Percentiles rank a stretch among this genome's conserved stretches.
Conservation (phyloP, 352 stramenopile species). For the Phytopythium litorale region DNA sequence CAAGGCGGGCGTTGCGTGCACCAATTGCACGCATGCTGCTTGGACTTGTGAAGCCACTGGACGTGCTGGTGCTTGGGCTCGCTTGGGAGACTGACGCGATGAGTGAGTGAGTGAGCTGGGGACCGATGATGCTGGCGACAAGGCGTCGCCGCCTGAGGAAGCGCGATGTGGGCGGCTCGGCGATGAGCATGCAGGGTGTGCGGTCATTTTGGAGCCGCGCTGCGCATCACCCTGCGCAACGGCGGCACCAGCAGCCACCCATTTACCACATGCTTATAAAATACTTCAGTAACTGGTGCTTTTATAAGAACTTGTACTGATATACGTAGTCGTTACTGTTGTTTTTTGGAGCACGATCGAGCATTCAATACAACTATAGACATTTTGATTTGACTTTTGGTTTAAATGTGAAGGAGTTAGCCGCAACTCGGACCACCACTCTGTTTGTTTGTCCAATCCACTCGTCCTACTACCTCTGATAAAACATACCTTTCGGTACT, state of each 20-base stretch:
- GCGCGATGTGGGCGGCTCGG: not conserved
- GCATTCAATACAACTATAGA: not conserved
- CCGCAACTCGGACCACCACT: not conserved
- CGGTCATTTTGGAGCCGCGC: no score
- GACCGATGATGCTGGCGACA: not conserved
- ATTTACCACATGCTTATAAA: not conserved
- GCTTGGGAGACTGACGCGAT: no score
- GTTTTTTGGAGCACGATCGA: not conserved
- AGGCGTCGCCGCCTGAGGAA: not conserved
- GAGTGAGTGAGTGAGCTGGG: no score
- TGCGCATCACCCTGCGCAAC: not conserved
- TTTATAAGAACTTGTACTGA: no score
- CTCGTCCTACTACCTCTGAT: not conserved
- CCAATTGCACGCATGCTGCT: no score
- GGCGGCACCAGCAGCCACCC: not conserved
- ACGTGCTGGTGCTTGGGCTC: no score
- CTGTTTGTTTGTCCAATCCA: conserved; percentile 11
- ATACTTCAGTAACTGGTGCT: not conserved
- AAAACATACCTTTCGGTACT: not conserved
- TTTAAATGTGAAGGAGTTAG: not conserved
- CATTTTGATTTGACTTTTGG: not conserved
- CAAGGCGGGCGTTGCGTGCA: no score
- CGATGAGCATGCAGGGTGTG: not conserved
- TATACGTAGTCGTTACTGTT: no score
- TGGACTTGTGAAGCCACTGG: no score